These are phyloP conservation scores for Apiospora aurea DNA, from an alignment of 2,329 filamentous ascomycete species.

Conservation along the genomic window DNA sequence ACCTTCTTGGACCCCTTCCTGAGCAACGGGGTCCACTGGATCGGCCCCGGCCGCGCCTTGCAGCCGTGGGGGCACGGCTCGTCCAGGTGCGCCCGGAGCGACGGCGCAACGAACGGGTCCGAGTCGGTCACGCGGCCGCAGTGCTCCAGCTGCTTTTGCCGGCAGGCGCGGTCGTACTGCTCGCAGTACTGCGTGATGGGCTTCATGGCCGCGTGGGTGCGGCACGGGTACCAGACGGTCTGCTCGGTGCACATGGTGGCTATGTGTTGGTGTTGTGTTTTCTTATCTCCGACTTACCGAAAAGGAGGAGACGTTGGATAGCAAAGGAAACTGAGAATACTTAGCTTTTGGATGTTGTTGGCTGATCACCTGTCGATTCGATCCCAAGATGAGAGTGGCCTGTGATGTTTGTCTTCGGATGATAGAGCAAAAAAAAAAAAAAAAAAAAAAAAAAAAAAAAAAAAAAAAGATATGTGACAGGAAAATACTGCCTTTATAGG, in stretches of 20 bases:
- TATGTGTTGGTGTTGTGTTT: neutral
- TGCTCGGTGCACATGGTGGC: constrained; percentile 23
- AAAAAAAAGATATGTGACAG: neutral
- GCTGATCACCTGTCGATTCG: neutral
- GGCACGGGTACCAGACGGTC: constrained; percentile 26
- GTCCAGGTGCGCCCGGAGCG: constrained; percentile 1
- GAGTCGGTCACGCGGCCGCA: neutral
- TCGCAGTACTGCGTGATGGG: constrained; percentile 20
- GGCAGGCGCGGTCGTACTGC: neutral
- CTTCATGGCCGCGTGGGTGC: constrained; percentile 23
- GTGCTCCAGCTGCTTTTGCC: neutral
- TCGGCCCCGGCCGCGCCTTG: neutral
- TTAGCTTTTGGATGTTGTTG: neutral
- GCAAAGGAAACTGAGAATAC: neutral
- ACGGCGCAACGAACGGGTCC: neutral
- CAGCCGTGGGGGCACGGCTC: constrained; percentile 8
- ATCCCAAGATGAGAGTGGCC: neutral
- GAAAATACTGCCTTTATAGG: neutral
- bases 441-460: neutral
- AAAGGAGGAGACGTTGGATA: too few relatives aligned
- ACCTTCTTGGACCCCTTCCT: neutral
- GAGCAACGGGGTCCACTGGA: neutral
- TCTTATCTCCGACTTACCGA: neutral
- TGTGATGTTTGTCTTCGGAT: neutral
- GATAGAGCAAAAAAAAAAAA: neutral